A percentile compares a stretch with the other conserved stretches of the same genome.
Evolutionary conservation across 768 basidiomycete species (phyloP).

Genomic region (Aureoboletus auriporus): DNA sequence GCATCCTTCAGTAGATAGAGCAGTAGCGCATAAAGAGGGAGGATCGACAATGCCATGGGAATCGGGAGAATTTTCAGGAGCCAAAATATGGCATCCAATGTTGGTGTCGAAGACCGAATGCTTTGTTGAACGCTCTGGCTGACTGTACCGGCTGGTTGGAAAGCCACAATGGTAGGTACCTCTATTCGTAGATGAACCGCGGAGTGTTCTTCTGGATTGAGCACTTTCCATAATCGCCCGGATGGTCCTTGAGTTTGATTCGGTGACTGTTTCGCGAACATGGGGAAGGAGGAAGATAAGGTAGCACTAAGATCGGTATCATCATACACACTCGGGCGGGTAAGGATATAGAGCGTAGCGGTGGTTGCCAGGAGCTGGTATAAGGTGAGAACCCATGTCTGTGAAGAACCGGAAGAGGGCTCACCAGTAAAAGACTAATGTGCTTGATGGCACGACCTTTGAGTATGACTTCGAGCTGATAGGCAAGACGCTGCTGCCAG

Average conservation of each 20-base stretch:
- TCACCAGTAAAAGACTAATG: conserved; percentile 74
- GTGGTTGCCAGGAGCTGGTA: conserved; percentile 73
- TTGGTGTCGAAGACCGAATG: conserved; percentile 44
- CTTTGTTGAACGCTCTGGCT: conserved; percentile 26
- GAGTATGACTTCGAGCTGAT: conserved; percentile 40
- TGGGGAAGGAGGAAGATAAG: conserved; percentile 24
- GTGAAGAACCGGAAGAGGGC: conserved; percentile 13
- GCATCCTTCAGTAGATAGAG: conserved; percentile 88
- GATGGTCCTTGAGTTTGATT: conserved; percentile 45
- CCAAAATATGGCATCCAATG: conserved; percentile 63
- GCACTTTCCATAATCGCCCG: conserved; percentile 68
- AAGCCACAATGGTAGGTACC: conserved; percentile 70
- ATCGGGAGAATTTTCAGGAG: conserved; percentile 77
- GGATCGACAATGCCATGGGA: conserved; percentile 78
- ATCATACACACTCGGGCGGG: conserved; percentile 43
- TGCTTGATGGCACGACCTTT: conserved; percentile 71
- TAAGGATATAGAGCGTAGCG: conserved; percentile 69
- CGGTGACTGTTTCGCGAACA: conserved; percentile 30
- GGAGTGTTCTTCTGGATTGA: conserved; percentile 65
- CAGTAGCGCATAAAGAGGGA: conserved; percentile 68
- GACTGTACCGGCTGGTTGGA: conserved; percentile 41
- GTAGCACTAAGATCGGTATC: conserved; percentile 19
- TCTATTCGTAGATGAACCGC: conserved; percentile 79
- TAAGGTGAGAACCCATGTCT: conserved; percentile 2
- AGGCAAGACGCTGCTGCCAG: conserved; percentile 30